Evolutionary conservation across 1,284 basidiomycete species (phyloP), one percentile per base, ranked within the genome.

Genomic region (Boletus mariae): DNA sequence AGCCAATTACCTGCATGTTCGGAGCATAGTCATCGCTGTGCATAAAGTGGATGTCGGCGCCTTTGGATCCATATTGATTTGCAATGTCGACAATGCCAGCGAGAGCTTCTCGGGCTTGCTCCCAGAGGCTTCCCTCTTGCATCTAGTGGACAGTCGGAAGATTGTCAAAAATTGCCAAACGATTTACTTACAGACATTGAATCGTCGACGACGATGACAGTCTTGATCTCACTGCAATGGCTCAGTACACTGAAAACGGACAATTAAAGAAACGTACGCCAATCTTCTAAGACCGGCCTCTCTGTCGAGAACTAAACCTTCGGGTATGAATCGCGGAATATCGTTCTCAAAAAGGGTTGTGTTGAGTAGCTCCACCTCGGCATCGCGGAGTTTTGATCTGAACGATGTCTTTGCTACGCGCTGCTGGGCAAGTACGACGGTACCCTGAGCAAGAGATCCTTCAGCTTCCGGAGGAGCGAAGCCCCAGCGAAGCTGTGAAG

Each of bases 41-140:
- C 59, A 79, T 63, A 62, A 79, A 79, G 57, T 74, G 70, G 11
- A 80, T 62, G 49, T 80, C 78, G 49, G 74, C 53, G 10, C 78
- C 77, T 38, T 72, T 71, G 2, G 68, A 64, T 20, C 72, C 73
- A 47, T 75, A 73, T 32, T 62, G 57, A 26, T 67, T 68, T 26
- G 75, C 70, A n/a, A 74, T 59, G 28, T 76, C 72, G 2, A 74
- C 69, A 25, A 79, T 68, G 34, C 71, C 75, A 45, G 68, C 73
- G 3, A 80, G 68, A 2, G 78, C 77, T 37, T 73, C 71, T 20
- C 74, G 56, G 1, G 75, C 67, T 54, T 70, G 69, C 20, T 51
- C 53, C 76, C 74, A 78, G n/a, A 71, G 61, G 26, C 54, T 58
- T 23, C 71, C 73, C 35, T 70, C 72, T 13, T 61, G 54, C 75